A percentile compares a stretch with the other conserved stretches of the same genome.
These are phyloP conservation scores for Teunomyces stri DNA, from an alignment of 805 yeast genomes.

Conservation along the genomic window DNA sequence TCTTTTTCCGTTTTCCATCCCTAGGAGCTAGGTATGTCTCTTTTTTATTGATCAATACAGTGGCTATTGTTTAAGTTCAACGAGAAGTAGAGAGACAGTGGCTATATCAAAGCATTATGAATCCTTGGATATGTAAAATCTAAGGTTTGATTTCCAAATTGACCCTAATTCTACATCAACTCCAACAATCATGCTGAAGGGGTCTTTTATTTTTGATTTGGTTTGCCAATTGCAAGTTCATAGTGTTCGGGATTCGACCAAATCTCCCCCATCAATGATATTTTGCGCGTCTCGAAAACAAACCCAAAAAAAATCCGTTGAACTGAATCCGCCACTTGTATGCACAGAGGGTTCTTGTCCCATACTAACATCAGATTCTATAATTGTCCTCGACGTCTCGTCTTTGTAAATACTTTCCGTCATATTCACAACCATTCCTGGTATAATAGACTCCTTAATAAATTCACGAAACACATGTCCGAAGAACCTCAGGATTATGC, in stretches of 20 bases:
- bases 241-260: not conserved
- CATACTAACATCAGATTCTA: conserved; percentile 3
- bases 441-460: conserved; percentile 1
- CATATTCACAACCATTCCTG: conserved; percentile 4
- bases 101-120: not conserved
- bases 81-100: not conserved
- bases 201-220: not conserved
- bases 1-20: conserved; percentile 4
- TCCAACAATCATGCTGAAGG: too few species aligned
- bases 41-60: not conserved
- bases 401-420: conserved; percentile 4
- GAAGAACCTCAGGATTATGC: conserved; percentile 19
- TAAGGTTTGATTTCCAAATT: too few species aligned
- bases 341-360: not conserved
- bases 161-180: too few species aligned
- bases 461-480: conserved; percentile 6
- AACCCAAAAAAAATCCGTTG: not conserved
- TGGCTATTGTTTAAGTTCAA: not conserved
- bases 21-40: conserved; percentile 2
- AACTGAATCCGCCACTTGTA: not conserved
- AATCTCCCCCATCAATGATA: not conserved
- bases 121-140: too few species aligned
- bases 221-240: not conserved
- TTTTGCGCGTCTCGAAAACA: not conserved
- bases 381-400: conserved; percentile 2